A percentile compares a stretch with the other conserved stretches of the same genome.
Evolutionary conservation across 192 early-diverging fungal species (phyloP).

Genomic region (Podila verticillata): DNA sequence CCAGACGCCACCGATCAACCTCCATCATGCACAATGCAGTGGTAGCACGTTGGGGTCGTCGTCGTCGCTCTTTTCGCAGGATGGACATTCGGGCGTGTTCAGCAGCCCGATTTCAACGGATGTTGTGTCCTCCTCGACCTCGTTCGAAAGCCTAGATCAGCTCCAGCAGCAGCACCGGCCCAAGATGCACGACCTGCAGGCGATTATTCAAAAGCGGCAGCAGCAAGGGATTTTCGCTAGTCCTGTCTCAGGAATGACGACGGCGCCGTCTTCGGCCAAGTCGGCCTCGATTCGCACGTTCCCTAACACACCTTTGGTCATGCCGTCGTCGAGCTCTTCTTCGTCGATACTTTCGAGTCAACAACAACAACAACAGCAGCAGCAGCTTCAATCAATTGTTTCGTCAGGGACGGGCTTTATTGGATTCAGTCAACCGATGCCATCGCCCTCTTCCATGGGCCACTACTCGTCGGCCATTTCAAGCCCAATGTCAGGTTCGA

Average conservation of each 20-base stretch:
- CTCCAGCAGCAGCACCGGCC: not conserved
- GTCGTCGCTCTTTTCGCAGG: not conserved
- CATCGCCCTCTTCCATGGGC: too few species aligned
- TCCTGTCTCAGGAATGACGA: not conserved
- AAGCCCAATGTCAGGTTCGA: too few species aligned
- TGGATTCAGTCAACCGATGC: not conserved
- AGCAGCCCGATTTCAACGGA: not conserved
- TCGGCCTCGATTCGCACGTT: not conserved
- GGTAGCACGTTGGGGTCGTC: not conserved
- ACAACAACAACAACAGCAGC: slow-evolving; percentile 3
- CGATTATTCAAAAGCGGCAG: slow-evolving; percentile 27
- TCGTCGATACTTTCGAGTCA: not conserved
- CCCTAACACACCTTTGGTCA: slow-evolving; percentile 1
- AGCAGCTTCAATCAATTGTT: not conserved
- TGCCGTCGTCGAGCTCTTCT: not conserved
- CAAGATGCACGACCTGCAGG: slow-evolving; percentile 26
- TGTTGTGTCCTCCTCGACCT: not conserved
- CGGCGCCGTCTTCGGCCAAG: not conserved
- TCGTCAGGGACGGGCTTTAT: not conserved
- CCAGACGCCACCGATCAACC: not conserved
- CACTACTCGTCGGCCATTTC: too few species aligned
- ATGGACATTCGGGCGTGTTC: not conserved
- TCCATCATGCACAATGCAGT: too few species aligned
- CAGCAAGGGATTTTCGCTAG: slow-evolving; percentile 35
- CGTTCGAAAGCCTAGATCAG: not conserved